Base-by-base conservation (phyloP, 805 yeast genomes). In the Ogataea minuta region DNA sequence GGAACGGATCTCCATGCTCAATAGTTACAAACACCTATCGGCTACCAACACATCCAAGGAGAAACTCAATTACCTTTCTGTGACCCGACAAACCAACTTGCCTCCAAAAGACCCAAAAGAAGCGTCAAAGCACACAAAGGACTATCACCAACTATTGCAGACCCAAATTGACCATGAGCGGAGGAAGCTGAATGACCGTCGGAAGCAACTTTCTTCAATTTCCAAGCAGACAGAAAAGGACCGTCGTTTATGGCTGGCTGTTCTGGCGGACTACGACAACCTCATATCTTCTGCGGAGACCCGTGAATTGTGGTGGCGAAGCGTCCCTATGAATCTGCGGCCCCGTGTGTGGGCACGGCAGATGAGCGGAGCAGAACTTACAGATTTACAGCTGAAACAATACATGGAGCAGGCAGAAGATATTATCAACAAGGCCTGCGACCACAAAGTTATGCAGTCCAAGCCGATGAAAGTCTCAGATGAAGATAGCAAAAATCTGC, bases 101-200 rank as follows among this genome's bases (percentile, higher is more conserved):
- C 90, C 91, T 0, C 86, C 88, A 30, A 83, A 83, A 55, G 60
- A 73, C 17, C 54, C 59, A 12, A 57, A 61, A 13, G 89, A 83
- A 49, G 71, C 73, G 12, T 38, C 57, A 20, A 74, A 70, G 43
- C 90, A 83, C 53, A 64, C 74, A 29, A 59, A 60, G 29, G 80
- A 78, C 50, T 77, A 74, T 41, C 74, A 77, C 37, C 48, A 56
- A 20, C 44, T 77, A 28, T 57, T 77, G 24, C 57, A 62, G 31
- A 50, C 55, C 3, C 77, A 77, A 10, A 49, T 76, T 1, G 49
- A 59, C 14, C 49, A 57, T 15, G 79, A 76, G 52, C 46, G 62
- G 10, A 45, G 59, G 24, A 50, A 54, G 20, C 62, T 68, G 25
- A 50, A 54, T 11, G 43, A 53, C 11, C 61, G 68, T 41, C 43